Evolutionary conservation across 2,329 filamentous ascomycete genomes (phyloP), one percentile per base, ranked within the genome.

Genomic region (Calycina marina): DNA sequence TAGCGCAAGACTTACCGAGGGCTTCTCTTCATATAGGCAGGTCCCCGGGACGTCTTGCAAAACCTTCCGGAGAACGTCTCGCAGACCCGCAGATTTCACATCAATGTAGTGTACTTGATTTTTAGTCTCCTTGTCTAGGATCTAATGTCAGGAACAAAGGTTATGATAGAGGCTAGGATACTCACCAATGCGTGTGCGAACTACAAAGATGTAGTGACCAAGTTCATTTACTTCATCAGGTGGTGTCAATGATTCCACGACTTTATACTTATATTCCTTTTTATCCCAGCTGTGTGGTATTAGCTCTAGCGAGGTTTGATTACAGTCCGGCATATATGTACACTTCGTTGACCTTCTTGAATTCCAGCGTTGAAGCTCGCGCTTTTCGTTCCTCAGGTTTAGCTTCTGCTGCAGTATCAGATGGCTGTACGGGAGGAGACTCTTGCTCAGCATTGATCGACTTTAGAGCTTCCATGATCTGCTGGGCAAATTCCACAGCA

Each of bases 11-110:
- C 22, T 34, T 36, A 42, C 28, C 18, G 33, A 31, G 34, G 43
- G 49, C 33, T 51, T 55, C 28, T 50, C 42, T 37, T 51, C 49
- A 18, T 41, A 37, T 14, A 56, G 40, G 31, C 45, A 52, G 32
- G 54, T 36, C 18, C 43, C 47, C 18, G 45, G 46, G 34, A 55
- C 45, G 25, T 50, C 41, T 30, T 42, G 26, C 27, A 57, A 34
- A 24, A 56, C 46, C 15, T 39, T 42, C 32, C 45, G 40, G 20
- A 57, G 38, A 25, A 47, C 41, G 30, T 55, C 49, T 38, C 47
- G 45, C 29, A 56, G 39, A 14, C 32, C 35, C 38, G 47, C 38
- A 13, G 50, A 56, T 38, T 55, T 56, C 14, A 57, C 46, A 36
- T 55, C 40, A 30, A 51, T 30, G 35, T 44, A 49, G 14, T 38